Evolutionary conservation across 345 rosid genomes (phyloP), one percentile per base, ranked within the genome.

Genomic region (Murraya paniculata): DNA sequence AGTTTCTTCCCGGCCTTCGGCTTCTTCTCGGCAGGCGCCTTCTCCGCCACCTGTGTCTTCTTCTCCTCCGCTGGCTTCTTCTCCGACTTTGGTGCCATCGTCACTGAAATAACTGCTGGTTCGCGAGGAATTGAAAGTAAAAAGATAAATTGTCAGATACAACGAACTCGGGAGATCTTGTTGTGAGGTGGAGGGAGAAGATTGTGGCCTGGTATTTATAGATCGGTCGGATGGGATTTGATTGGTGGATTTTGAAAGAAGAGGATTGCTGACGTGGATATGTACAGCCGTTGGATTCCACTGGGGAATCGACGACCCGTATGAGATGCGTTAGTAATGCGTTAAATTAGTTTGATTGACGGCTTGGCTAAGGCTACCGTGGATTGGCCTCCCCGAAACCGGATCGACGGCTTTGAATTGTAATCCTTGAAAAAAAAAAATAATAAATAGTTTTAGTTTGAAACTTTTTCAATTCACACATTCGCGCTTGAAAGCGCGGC

Each of bases 1-100:
- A 93, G 88, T 73, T 91, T 91, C 84, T 93, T 93, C 0, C 94
- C 94, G 35, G 95, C 97, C 79, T 93, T 91, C 0, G 93, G 97
- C 74, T 89, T 91, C 86, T 91, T 91, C 88, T 91, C 95, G 0
- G 93, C 97, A 9, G 92, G 92, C 0, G 89, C 85, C 74, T 91
- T 91, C 87, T 91, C 94, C 0, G 83, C 95, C 24, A 83, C 88
- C 1, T 84, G 60, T 1, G 87, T 84, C 16, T 89, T 82, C 84
- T 85, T 89, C 87, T 91, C 95, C 82, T 77, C 82, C 13, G 91
- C 88, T 0, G 94, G 97, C 64, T 93, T 91, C 83, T 93, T 93
- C 85, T 93, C 97, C 0, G 93, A 93, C 81, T 82, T 85, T 11
- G 88, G 88, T 0, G 90, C 90, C 90, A 87, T 87, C 25, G 8